Evolutionary conservation across 495 filamentous ascomycete genomes (phyloP), one percentile per base, ranked within the genome.

Genomic region (Hypoxylon fuscum): DNA sequence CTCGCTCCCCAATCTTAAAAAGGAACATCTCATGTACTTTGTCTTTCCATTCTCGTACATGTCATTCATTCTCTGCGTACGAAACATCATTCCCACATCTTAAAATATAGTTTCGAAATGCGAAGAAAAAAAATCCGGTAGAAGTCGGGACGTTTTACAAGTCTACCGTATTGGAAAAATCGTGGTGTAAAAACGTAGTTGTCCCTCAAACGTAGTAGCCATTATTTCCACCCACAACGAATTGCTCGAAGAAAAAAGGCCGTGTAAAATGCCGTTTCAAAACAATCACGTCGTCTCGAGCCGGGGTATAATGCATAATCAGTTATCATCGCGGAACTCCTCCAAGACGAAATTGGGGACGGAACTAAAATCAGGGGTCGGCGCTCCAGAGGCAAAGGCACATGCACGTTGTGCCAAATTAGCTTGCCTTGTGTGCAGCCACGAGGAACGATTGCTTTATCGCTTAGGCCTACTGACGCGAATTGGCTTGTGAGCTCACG

Each of bases 241-340:
- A 34, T 49, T 27, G 46, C 51, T 49, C 58, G 59, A 59, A 56
- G 29, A 53, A 59, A 55, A 61, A 62, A 66, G 60, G 48, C 63
- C 52, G 59, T 56, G 52, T 46, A 62, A 46, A 55, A 61, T 65
- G 67, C 61, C 66, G 66, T 62, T 68, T 57, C 54, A 63, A 8
- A 68, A 58, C 20, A 60, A 61, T 54, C 27, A 64, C 35, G 44
- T 53, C 50, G 48, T 72, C 69, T 70, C 57, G 67, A 63, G 50
- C 61, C 55, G 54, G 69, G 69, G 69, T 72, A 72, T 72, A 70
- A 70, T 70, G 67, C 64, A 64, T 49, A 72, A 70, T 64, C 63
- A 68, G 53, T 37, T 59, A 57, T 49, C 58, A 38, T 51, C 47
- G 49, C 54, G 47, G 53, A 63, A 68, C 64, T 58, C 58, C 58